Base-by-base conservation (phyloP, 306 rosid species). In the Glycine latifolia region DNA sequence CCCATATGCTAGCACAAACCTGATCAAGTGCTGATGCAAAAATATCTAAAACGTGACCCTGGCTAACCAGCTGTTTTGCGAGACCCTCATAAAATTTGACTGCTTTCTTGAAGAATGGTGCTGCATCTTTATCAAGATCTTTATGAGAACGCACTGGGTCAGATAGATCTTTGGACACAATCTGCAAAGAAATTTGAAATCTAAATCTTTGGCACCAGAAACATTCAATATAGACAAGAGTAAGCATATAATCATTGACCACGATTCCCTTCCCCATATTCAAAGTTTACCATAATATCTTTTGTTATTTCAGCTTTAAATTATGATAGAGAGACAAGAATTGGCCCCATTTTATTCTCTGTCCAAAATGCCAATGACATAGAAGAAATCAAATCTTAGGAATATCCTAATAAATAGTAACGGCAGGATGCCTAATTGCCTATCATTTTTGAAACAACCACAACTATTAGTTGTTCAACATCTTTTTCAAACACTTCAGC, bases 1-100 rank as follows among this genome's bases (percentile, higher is more conserved):
- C 43, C 62, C 78, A 65, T 65, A 81, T 12, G 17, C 41, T n/a
- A 61, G 82, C 62, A 85, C 85, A 33, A 20, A 95, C 99, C 98
- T 95, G 99, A 90, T 95, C 99, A 77, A 95, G 99, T 20, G 99
- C 99, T 56, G 99, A 91, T 69, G 99, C 99, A 84, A 95, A 95
- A 49, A 95, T 68, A 81, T 95, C 99, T 60, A 95, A 85, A 82
- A 95, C 99, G 48, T 93, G 98, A 79, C 98, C 99, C 84, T 95
- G 99, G 91, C 89, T 88, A 84, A 95, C 97, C 72, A 95, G 92
- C 87, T 91, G 97, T 76, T 93, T 93, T 35, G 95, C 92, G 46
- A 95, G 92, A 84, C 83, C 63, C 76, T 95, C 99, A 82, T 91
- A 95, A 75, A 90, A 93, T 68, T 95, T 95, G 72, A 90, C 90